Evolutionary conservation across 2,329 filamentous ascomycete genomes (phyloP).

Genomic region (Exophiala dermatitidis): DNA sequence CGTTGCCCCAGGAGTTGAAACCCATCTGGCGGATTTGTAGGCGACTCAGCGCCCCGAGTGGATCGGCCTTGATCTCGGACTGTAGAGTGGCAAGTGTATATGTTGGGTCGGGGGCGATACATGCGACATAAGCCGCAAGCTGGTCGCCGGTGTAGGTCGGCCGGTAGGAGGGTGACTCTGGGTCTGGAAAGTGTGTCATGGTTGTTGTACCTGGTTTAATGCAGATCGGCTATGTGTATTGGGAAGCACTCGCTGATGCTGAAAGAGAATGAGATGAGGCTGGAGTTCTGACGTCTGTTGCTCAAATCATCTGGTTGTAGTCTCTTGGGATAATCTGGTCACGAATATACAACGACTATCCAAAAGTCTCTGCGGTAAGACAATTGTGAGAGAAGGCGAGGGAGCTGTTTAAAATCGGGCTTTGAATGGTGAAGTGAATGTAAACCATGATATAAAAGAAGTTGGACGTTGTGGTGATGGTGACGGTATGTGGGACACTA

Average conservation of each 20-base stretch:
- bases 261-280: neutral
- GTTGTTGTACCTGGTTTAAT: neutral
- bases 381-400: no score
- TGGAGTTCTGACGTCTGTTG: neutral
- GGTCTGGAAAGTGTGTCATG: conserved; percentile 7
- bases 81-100: conserved; percentile 28
- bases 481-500: neutral
- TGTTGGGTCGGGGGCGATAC: conserved; percentile 26
- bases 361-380: no score
- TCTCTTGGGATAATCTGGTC: no score
- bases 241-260: no score
- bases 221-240: no score
- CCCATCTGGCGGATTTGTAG: conserved; percentile 42
- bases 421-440: no score
- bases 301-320: no score
- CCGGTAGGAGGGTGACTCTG: conserved; percentile 10
- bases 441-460: no score
- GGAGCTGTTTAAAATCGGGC: no score
- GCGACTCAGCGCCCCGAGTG: conserved; percentile 30
- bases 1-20: conserved; percentile 51
- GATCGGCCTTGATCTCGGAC: conserved; percentile 28
- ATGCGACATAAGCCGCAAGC: conserved; percentile 33
- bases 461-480: neutral
- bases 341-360: no score
- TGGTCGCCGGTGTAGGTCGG: conserved; percentile 34